A percentile compares a stretch with the other conserved stretches of the same genome.
phyloP scores from a whole-genome alignment of 2,329 filamentous ascomycete genomes.

The Dichotomopilus funicola region DNA sequence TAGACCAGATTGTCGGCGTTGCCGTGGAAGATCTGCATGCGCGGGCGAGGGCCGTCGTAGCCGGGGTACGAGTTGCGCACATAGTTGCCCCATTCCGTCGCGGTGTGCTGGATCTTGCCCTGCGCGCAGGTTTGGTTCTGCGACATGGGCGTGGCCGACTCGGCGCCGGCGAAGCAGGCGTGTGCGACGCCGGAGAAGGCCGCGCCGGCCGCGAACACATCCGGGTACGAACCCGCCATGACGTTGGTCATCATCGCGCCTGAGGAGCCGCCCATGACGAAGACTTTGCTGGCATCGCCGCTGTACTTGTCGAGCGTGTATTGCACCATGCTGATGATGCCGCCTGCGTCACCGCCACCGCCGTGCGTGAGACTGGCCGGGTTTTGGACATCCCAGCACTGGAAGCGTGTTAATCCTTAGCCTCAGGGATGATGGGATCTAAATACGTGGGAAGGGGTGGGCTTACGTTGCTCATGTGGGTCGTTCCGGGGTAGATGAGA shows the following conservation, averaged over 20 bases:
- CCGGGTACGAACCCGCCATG: constrained; percentile 29
- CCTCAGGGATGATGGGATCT: no score
- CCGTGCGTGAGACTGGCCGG: constrained; percentile 40
- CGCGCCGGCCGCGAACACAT: constrained; percentile 29
- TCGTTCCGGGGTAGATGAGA: constrained; percentile 43
- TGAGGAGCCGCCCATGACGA: constrained; percentile 38
- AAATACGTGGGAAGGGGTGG: background rate
- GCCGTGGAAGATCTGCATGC: constrained; percentile 29
- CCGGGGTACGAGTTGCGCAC: constrained; percentile 26
- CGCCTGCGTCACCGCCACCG: constrained; percentile 43
- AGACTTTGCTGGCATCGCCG: constrained; percentile 41
- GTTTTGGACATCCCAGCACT: constrained; percentile 49
- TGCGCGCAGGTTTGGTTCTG: constrained; percentile 27
- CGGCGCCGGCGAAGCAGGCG: constrained; percentile 24
- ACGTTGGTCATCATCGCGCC: constrained; percentile 36
- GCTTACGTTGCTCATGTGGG: constrained; percentile 29
- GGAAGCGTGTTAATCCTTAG: background rate
- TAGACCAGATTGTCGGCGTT: constrained; percentile 25
- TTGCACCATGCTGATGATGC: constrained; percentile 47
- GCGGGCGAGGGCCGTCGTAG: constrained; percentile 26
- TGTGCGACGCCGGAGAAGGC: constrained; percentile 26
- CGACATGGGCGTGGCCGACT: constrained; percentile 18
- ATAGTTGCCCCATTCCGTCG: constrained; percentile 24
- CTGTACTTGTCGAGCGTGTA: constrained; percentile 42
- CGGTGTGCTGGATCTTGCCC: constrained; percentile 20